Percentiles rank a stretch among this genome's conserved stretches.
These are phyloP conservation scores for Neospora caninum DNA, from an alignment of 169 alveolate genomes.

Conservation along the genomic window DNA sequence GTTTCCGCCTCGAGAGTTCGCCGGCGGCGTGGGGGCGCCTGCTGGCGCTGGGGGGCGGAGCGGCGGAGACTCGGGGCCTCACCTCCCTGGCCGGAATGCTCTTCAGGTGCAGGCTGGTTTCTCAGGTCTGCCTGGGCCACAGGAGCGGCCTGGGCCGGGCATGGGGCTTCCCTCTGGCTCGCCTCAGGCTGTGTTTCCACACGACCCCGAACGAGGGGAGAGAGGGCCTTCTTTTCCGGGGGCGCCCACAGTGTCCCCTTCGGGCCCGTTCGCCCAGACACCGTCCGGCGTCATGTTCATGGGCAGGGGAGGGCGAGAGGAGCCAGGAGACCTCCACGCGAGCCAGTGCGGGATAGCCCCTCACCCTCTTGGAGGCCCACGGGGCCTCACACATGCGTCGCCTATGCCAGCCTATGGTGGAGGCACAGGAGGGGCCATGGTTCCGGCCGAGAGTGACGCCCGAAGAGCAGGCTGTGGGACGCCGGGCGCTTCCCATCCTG, in stretches of 20 bases:
- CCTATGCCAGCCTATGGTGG: neutral
- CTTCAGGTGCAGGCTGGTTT: too few relatives aligned
- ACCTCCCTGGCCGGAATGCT: neutral
- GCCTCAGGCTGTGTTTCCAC: neutral
- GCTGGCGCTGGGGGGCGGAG: neutral
- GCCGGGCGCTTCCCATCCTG: neutral
- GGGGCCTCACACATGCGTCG: neutral
- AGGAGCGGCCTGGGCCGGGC: neutral
- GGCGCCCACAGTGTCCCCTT: neutral
- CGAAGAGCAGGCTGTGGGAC: neutral
- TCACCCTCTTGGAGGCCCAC: neutral
- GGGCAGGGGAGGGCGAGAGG: neutral
- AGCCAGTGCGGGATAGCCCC: neutral
- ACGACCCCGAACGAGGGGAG: neutral
- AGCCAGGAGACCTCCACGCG: neutral
- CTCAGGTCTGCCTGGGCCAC: neutral
- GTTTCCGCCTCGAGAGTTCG: neutral
- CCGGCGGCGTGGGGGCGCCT: neutral
- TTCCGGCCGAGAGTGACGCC: neutral
- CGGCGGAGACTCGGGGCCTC: neutral
- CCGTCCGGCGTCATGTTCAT: neutral
- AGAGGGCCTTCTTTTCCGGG: neutral
- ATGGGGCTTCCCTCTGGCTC: neutral
- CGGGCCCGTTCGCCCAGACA: neutral
- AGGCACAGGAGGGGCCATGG: neutral